Percentiles rank a stretch among this genome's conserved stretches.
These are phyloP conservation scores for Trichophyton rubrum DNA, from an alignment of 2,329 filamentous ascomycete species.

Conservation along the genomic window DNA sequence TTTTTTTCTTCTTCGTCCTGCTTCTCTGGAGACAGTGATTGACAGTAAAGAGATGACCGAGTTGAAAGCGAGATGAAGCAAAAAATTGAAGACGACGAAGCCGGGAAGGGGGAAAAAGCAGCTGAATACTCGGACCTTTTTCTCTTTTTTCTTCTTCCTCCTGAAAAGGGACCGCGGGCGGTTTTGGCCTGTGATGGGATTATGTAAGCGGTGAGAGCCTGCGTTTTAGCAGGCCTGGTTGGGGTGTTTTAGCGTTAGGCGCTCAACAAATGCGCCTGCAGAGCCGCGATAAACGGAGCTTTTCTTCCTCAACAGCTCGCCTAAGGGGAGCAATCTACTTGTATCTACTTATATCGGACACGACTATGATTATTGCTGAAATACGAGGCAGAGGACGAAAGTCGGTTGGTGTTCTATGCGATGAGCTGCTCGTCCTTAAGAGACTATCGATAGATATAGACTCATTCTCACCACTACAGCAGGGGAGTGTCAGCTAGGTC, in stretches of 20 bases:
- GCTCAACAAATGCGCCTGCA: background rate
- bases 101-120: background rate
- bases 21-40: background rate
- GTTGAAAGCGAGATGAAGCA: background rate
- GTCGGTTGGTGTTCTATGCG: too few relatives aligned
- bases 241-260: background rate
- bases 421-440: too few relatives aligned
- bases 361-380: too few relatives aligned
- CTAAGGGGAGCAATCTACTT: background rate
- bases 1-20: background rate
- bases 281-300: constrained; percentile 2
- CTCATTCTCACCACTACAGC: too few relatives aligned
- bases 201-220: background rate
- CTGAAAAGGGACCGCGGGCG: background rate
- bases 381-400: too few relatives aligned
- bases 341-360: too few relatives aligned
- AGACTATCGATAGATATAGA: too few relatives aligned
- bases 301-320: background rate
- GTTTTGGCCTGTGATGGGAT: background rate
- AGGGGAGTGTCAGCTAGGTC: too few relatives aligned
- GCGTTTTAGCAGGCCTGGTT: background rate
- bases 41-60: background rate
- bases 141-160: background rate
- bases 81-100: background rate
- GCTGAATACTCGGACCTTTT: background rate